Base-by-base conservation (phyloP, 495 filamentous ascomycete genomes). In the Neurospora discreta region DNA sequence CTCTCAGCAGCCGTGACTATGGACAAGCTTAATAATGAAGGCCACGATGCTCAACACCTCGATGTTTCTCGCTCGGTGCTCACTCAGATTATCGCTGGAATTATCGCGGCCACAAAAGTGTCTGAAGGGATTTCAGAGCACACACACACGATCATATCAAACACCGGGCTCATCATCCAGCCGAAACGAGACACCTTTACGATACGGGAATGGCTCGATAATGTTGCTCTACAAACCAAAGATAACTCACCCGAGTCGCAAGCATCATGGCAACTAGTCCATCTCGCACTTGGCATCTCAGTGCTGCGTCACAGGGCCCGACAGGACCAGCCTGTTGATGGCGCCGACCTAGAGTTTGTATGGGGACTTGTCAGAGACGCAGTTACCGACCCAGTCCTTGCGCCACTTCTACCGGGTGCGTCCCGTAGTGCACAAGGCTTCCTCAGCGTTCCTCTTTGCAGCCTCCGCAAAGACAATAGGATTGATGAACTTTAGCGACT, bases 381-480 rank as follows among this genome's bases (percentile, higher is more conserved):
- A 23, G 23, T 71, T 26, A 23, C 43, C 42, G 42, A 46, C 26
- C 70, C 30, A n/a, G 15, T 23, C 10, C 70, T 58, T 30, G 33
- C 44, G 15, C 36, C 15, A 20, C 70, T 39, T 39, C 20, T 71
- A 7, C 67, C 38, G 46, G 40, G 42, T 7, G 52, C 70, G 10
- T 78, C 79, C 69, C 68, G 80, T 71, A 73, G 77, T 73, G 67
- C 74, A 11, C 72, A 78, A 73, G 71, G 74, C 23, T 74, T 80
- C 69, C 58, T 78, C 73, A 40, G 74, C 60, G 68, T 79, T 18
- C 71, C 80, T 71, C 68, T 80, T 43, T 73, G 73, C 71, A 71
- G 77, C 74, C 38, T 80, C 70, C 33, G 72, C 6, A 72, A 73
- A 20, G 58, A 76, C 30, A 74, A 72, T 9, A 68, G 46, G 9